Percentiles rank a stretch among this genome's conserved stretches.
Conservation (phyloP, 2,329 filamentous ascomycete species). For the Falciphora oryzae region DNA sequence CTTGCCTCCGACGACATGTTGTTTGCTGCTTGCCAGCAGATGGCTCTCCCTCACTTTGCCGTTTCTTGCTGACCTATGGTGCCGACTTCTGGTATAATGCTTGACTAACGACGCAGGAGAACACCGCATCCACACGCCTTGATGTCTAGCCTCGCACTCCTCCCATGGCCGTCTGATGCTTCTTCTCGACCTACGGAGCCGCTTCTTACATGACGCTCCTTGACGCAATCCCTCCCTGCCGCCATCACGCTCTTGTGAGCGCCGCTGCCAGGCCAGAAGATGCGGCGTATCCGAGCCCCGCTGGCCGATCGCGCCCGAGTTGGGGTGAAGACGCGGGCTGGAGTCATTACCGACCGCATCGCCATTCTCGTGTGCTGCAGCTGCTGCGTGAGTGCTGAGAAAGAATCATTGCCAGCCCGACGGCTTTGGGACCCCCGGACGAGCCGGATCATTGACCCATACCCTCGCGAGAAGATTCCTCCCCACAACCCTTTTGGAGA, state of each 20-base stretch:
- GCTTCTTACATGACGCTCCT: slow-evolving; percentile 55
- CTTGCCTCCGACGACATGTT: not conserved
- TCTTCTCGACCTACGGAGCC: slow-evolving; percentile 53
- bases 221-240: slow-evolving; percentile 34
- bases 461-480: no score
- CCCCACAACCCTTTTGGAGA: no score
- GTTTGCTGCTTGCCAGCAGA: not conserved
- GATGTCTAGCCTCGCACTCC: no score
- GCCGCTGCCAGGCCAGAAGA: not conserved
- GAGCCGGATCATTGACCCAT: no score
- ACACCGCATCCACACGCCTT: no score
- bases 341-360: slow-evolving; percentile 26
- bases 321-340: slow-evolving; percentile 47
- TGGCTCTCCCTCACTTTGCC: not conserved
- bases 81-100: no score
- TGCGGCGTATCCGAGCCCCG: slow-evolving; percentile 25
- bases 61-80: not conserved
- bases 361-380: slow-evolving; percentile 50
- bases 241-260: slow-evolving; percentile 19
- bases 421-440: not conserved
- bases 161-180: no score
- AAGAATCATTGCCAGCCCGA: slow-evolving; percentile 42
- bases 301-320: slow-evolving; percentile 36
- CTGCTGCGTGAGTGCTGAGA: slow-evolving; percentile 56
- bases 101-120: not conserved